These are phyloP conservation scores for Ogataea hybrid DNA, from an alignment of 1,139 yeast species.

Conservation along the genomic window DNA sequence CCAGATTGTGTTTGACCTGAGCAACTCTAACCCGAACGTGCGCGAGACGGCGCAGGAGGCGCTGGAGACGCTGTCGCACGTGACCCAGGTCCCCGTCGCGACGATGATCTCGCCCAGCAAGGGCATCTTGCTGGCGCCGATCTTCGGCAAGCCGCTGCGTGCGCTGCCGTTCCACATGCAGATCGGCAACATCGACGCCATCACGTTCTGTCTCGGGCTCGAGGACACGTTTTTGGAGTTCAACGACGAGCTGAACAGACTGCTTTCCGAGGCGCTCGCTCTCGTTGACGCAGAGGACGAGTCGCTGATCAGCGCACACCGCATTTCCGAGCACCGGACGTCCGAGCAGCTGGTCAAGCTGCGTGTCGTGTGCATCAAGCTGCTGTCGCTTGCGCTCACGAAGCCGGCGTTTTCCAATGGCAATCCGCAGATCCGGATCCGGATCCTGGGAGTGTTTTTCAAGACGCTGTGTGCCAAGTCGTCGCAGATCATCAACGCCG, in stretches of 20 bases:
- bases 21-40: constrained; percentile 82
- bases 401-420: constrained; percentile 75
- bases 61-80: constrained; percentile 63
- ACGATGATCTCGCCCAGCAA: constrained; percentile 81
- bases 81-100: constrained; percentile 67
- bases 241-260: constrained; percentile 82
- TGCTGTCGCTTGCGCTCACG: constrained; percentile 80
- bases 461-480: constrained; percentile 88
- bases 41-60: constrained; percentile 80
- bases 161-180: constrained; percentile 99
- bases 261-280: constrained; percentile 87
- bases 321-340: constrained; percentile 82
- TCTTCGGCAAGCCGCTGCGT: constrained; percentile 92
- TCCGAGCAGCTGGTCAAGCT: constrained; percentile 85
- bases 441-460: constrained; percentile 91
- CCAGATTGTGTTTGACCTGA: constrained; percentile 85
- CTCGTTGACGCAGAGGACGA: constrained; percentile 98
- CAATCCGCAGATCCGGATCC: constrained; percentile 70
- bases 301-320: constrained; percentile 82
- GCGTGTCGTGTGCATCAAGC: constrained; percentile 83
- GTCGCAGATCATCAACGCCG: constrained; percentile 86
- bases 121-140: constrained; percentile 80
- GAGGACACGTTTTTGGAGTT: constrained; percentile 81
- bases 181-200: constrained; percentile 96
- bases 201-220: constrained; percentile 80